Evolutionary conservation across 345 rosid genomes (phyloP).

Genomic region (Triadica sebifera): DNA sequence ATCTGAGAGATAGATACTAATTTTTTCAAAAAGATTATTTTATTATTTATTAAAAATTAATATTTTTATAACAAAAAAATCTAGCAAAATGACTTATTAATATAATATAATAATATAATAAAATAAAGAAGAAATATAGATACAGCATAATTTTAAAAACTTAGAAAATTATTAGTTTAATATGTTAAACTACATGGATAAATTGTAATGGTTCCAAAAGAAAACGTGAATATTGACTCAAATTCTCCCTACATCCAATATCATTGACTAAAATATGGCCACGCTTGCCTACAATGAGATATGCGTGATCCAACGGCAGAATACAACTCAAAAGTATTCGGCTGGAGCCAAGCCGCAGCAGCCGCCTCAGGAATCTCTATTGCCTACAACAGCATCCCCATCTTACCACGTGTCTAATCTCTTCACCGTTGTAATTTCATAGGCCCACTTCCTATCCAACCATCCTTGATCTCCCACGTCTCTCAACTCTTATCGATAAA

Average conservation of each 20-base stretch:
- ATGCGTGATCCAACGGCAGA: constrained; percentile 6
- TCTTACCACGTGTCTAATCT: constrained; percentile 20
- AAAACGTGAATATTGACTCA: too few species aligned
- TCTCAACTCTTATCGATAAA: constrained; percentile 53
- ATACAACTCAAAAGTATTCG: constrained; percentile 8
- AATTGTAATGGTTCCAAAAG: too few species aligned
- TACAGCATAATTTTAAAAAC: too few species aligned
- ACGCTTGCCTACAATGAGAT: constrained; percentile 19
- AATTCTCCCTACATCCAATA: background rate
- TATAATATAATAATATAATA: too few species aligned
- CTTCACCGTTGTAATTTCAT: background rate
- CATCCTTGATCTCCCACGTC: constrained; percentile 13
- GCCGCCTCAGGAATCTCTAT: constrained; percentile 27
- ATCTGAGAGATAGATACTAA: too few species aligned
- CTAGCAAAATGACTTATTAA: too few species aligned
- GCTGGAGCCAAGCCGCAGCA: constrained; percentile 24
- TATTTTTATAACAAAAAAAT: too few species aligned
- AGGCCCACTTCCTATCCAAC: constrained; percentile 35
- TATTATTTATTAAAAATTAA: too few species aligned
- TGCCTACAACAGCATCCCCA: background rate
- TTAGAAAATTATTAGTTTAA: too few species aligned
- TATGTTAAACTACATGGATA: too few species aligned
- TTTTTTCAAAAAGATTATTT: too few species aligned
- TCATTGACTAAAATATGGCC: background rate
- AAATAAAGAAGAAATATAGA: too few species aligned